Conservation (phyloP, 805 yeast species). For the Candida succiphila region DNA sequence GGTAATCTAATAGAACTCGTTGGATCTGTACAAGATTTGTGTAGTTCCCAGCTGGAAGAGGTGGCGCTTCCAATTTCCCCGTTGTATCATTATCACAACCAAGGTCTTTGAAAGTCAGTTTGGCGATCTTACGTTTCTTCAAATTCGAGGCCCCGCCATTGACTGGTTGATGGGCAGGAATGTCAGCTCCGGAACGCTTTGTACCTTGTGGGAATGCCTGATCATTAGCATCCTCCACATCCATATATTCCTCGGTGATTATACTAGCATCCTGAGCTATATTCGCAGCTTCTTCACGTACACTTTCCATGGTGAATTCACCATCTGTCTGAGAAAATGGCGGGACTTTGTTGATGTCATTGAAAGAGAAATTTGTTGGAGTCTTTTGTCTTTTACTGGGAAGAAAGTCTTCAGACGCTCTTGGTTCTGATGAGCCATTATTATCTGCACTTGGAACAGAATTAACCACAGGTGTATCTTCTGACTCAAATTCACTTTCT, state of each 20-base stretch:
- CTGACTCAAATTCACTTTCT: no score
- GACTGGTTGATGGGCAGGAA: neutral
- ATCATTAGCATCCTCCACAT: neutral
- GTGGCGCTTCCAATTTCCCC: neutral
- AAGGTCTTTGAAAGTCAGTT: neutral
- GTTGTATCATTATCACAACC: neutral
- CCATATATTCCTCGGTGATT: no score
- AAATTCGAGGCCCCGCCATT: neutral
- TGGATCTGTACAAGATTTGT: no score
- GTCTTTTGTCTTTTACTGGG: neutral
- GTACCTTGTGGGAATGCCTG: no score
- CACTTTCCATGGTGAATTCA: constrained; percentile 19
- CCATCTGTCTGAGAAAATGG: constrained; percentile 22
- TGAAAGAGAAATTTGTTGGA: neutral
- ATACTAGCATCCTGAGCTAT: no score
- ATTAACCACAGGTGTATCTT: no score
- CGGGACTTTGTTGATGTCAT: constrained; percentile 11
- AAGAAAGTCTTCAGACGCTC: no score
- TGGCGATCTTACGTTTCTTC: neutral
- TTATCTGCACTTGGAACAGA: neutral
- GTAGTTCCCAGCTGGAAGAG: neutral
- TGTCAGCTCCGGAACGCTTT: neutral
- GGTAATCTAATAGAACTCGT: no score
- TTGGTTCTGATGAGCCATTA: neutral
- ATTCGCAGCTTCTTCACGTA: no score